Percentiles rank a stretch among this genome's conserved stretches.
Conservation (phyloP, 2,329 filamentous ascomycete species). For the Paradendryphiella salina region DNA sequence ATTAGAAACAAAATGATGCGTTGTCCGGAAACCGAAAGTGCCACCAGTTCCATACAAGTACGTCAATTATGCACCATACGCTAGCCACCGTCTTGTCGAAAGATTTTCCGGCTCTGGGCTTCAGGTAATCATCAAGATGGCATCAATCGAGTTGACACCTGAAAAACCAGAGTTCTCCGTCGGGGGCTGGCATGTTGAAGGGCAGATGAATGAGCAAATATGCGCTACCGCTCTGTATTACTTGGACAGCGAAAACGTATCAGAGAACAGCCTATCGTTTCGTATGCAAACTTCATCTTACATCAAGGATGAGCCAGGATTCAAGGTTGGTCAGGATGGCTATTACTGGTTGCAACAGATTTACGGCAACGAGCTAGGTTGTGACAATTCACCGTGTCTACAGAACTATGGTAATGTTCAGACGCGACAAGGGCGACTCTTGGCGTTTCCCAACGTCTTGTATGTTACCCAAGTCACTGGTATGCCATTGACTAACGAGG, state of each 20-base stretch:
- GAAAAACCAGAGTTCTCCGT: constrained; percentile 59
- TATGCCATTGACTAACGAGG: not conserved
- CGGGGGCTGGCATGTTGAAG: constrained; percentile 59
- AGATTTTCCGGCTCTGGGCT: constrained; percentile 39
- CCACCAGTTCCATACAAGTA: constrained; percentile 15
- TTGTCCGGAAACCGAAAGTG: constrained; percentile 22
- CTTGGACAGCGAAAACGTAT: constrained; percentile 64
- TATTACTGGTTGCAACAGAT: constrained; percentile 24
- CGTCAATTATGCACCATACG: constrained; percentile 19
- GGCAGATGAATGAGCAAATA: constrained; percentile 63
- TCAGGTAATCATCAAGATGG: constrained; percentile 67
- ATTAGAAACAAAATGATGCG: constrained; percentile 19
- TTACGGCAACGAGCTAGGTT: constrained; percentile 18
- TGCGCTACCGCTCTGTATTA: constrained; percentile 66
- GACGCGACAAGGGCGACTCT: constrained; percentile 54
- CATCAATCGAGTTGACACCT: constrained; percentile 62
- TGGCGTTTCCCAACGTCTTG: constrained; percentile 59
- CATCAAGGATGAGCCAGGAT: constrained; percentile 6
- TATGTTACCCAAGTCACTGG: not conserved
- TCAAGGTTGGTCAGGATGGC: constrained; percentile 12
- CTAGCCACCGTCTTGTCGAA: constrained; percentile 16
- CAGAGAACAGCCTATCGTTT: constrained; percentile 36
- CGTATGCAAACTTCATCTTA: constrained; percentile 23
- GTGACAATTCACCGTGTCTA: constrained; percentile 13
- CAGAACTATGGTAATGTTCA: constrained; percentile 52